These are phyloP conservation scores for Scedosporium dehoogii DNA, from an alignment of 2,329 filamentous ascomycete genomes.

Conservation along the genomic window DNA sequence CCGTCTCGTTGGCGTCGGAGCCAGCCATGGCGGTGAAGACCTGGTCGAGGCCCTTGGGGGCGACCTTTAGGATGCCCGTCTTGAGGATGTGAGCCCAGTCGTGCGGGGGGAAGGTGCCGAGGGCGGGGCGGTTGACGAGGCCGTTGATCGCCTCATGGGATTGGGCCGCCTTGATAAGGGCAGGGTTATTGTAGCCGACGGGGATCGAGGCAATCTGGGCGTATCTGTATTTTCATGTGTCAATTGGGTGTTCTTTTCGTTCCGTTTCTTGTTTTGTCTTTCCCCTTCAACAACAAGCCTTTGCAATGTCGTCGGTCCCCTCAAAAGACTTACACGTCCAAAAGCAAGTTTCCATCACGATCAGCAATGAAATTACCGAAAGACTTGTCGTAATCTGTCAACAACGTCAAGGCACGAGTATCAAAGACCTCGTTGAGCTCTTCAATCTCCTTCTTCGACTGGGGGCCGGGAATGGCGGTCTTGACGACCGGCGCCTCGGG, in stretches of 20 bases:
- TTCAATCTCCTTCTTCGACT: conserved; percentile 57
- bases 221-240: conserved; percentile 36
- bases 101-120: conserved; percentile 71
- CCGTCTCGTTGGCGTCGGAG: conserved; percentile 75
- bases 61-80: conserved; percentile 60
- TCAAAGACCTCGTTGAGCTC: conserved; percentile 75
- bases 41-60: conserved; percentile 65
- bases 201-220: conserved; percentile 79
- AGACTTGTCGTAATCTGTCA: conserved; percentile 65
- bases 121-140: conserved; percentile 68
- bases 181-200: conserved; percentile 71
- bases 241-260: not conserved
- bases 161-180: conserved; percentile 53
- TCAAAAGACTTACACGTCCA: conserved; percentile 51
- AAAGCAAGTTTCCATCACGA: conserved; percentile 58
- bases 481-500: conserved; percentile 42
- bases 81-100: conserved; percentile 65
- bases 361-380: conserved; percentile 74
- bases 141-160: conserved; percentile 64
- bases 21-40: conserved; percentile 74
- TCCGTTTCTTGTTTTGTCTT: too few relatives aligned
- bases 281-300: too few relatives aligned
- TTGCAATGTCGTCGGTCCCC: too few relatives aligned
- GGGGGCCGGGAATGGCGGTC: conserved; percentile 64
- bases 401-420: conserved; percentile 75